Base-by-base conservation (phyloP, 306 rosid species). In the Lathyrus sativus region DNA sequence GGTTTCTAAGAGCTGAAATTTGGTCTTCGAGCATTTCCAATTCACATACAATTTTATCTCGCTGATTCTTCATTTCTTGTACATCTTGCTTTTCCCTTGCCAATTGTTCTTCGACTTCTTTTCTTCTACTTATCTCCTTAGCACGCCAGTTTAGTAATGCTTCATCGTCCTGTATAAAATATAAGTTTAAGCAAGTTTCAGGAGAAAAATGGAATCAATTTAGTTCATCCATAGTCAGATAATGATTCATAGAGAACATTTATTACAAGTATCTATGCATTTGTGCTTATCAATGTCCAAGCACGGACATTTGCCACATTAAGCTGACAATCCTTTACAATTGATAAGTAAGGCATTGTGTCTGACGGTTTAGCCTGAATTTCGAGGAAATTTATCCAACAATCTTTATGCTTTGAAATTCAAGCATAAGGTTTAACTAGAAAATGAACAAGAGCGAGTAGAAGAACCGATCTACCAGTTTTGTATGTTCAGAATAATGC, bases 21-120 rank as follows among this genome's bases (percentile, higher is more conserved):
- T 86, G 85, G 51, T 79, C 81, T 75, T 64, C 73, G 70, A 84
- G 82, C 70, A 48, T 76, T 49, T 54, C 68, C 57, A 90, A 74
- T 70, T 88, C 86, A 78, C 62, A 33, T 55, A 69, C 57, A 39
- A 76, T 73, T 72, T 82, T 77, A 68, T 77, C 82, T 45, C 4
- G 74, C 70, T 85, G 84, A 62, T 68, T 79, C 75, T 76, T 85
- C 71, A 75, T 73, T 60, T 72, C 68, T 43, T 79, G 86, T 42
- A 84, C 65, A 73, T 88, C 89, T 76, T 78, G 74, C 70, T 78
- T 88, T 49, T 74, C 83, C 71, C 68, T 72, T 49, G 63, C 76
- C 57, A 82, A 78, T 18, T 62, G 60, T 68, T 85, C 95, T 84
- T 78, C 92, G 70, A 82, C 46, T 72, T 86, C 88, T 68, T 80